Evolutionary conservation across 2,329 filamentous ascomycete species (phyloP), one percentile per base, ranked within the genome.

Genomic region (Cadophora gregata): DNA sequence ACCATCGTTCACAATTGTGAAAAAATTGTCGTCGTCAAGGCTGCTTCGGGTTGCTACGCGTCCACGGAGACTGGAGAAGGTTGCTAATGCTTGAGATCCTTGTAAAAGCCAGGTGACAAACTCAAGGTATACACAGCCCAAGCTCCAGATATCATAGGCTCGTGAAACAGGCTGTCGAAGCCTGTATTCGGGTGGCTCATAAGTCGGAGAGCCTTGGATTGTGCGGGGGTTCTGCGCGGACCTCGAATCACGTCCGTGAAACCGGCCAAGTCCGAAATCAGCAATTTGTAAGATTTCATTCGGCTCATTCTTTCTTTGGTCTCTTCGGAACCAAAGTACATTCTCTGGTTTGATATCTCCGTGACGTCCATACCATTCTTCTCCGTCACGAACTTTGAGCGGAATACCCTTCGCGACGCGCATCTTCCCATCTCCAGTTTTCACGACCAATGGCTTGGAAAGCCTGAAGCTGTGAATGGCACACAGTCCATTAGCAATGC

Each of bases 111-210:
- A 80, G 1, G 77, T 79, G n/a, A 76, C 66, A 5, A 78, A 76
- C 61, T 80, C 79, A 0, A 80, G 68, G 25, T 74, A 77, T 0
- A 80, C 66, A 48, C 78, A 80, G 0, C 78, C 78, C 2, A 80
- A 69, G 31, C 75, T 77, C 72, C 77, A 79, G 0, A 79, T 76
- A 53, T 81, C 79, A 25, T 78, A 79, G 0, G 67, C 69, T 5
- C 78, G 75, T 16, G 76, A 80, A 1, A 80, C 76, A 6, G 71
- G 71, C 5, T 59, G 59, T 0, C 61, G 25, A 0, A 79, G 21
- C 7, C 77, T 74, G 36, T 76, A 75, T 25, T 82, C 80, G 5
- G 81, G 80, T 0, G 80, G 78, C n/a, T 75, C 75, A 25, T 81
- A 82, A 0, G 79, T 80, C 6, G 74, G 75, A 0, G 76, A 72